These are phyloP conservation scores for Dendryphion nanum DNA, from an alignment of 2,329 filamentous ascomycete genomes.

Conservation along the genomic window DNA sequence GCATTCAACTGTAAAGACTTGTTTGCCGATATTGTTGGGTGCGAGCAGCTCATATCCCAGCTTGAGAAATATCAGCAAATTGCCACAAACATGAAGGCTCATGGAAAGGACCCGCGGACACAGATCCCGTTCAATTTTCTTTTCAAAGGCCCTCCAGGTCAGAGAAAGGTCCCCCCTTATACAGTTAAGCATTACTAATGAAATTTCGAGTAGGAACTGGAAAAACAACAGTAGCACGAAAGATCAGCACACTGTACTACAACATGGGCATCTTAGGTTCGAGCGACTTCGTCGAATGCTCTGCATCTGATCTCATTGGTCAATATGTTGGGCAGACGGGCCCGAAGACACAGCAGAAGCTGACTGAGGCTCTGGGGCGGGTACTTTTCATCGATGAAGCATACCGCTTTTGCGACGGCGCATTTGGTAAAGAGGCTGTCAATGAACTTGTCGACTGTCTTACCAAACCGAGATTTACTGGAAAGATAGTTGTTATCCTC, in stretches of 20 bases:
- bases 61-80: conserved; percentile 57
- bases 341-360: conserved; percentile 57
- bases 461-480: conserved; percentile 53
- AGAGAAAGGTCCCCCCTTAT: conserved; percentile 10
- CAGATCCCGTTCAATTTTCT: conserved; percentile 67
- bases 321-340: conserved; percentile 66
- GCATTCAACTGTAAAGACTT: conserved; percentile 51
- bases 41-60: conserved; percentile 53
- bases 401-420: conserved; percentile 55
- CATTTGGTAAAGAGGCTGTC: conserved; percentile 54
- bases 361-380: conserved; percentile 60
- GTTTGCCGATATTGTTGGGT: conserved; percentile 60
- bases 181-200: not conserved
- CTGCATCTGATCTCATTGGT: conserved; percentile 64
- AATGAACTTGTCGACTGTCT: conserved; percentile 48
- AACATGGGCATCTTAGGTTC: conserved; percentile 64
- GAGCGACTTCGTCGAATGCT: conserved; percentile 60
- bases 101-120: conserved; percentile 56
- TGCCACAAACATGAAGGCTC: conserved; percentile 50
- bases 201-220: conserved; percentile 55
- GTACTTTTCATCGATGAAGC: conserved; percentile 70
- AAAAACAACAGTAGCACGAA: conserved; percentile 66
- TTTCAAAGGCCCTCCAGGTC: conserved; percentile 65
- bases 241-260: conserved; percentile 70
- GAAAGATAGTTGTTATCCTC: conserved; percentile 63